Base-by-base conservation (phyloP, 345 rosid species). In the Isatis tinctoria region DNA sequence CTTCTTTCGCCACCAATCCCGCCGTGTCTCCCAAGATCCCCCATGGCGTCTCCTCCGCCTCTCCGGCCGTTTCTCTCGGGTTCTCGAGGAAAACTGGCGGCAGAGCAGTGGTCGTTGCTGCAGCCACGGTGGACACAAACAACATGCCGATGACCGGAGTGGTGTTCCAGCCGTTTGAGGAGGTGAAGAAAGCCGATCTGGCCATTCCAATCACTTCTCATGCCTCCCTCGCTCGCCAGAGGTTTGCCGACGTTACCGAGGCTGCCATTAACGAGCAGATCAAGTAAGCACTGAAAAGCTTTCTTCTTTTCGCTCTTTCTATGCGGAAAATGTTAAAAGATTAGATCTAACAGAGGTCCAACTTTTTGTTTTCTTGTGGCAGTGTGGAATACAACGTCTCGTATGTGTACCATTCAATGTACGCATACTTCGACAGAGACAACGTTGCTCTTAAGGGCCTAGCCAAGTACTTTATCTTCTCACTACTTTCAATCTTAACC, bases 341-440 rank as follows among this genome's bases (percentile, higher is more conserved):
- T 3, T 11, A 37, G 60, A 67, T 54, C 72, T 52, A 43, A 67
- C 48, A 13, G 17, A 5, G 14, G 1, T 52, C 12, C 32, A 10
- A n/a, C 24, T 37, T 67, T 51, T 14, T 4, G 3, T 18, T 4
- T 3, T 51, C 0, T 18, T 20, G 64, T 57, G 4, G 18, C 83
- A 91, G 97, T 77, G 97, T 91, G 84, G 97, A 91, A 69, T 91
- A 89, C 85, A 89, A 83, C 59, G 86, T 82, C 7, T 89, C 97
- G 12, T 91, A 89, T 43, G 87, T 82, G 17, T 91, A 89, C 89
- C 96, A 89, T 67, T 83, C 96, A n/a, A 30, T 91, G 90, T 89
- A 63, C 45, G 97, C 93, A 3, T 91, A 89, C 74, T 91, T 91
- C 54, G 97, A 91, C 80, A 87, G 96, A 78, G 97, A 91, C 80